These are phyloP conservation scores for Candida vartiovaarae DNA, from an alignment of 805 yeast genomes.

Conservation along the genomic window DNA sequence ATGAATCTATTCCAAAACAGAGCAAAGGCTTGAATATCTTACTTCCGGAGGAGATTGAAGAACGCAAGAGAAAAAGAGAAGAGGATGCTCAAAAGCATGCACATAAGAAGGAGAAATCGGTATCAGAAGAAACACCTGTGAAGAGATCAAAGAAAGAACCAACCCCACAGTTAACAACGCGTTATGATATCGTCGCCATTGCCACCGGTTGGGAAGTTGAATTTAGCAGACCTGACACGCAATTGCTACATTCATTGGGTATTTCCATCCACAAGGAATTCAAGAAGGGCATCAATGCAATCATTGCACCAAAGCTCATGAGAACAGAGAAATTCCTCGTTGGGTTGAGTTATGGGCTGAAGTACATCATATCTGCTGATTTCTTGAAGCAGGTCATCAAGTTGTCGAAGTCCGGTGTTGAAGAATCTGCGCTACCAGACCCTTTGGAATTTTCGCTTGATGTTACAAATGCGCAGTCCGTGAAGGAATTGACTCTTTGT, in stretches of 20 bases:
- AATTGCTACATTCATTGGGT: constrained; percentile 45
- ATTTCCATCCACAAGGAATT: constrained; percentile 36
- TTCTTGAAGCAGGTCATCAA: constrained; percentile 44
- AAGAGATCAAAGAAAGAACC: constrained; percentile 14
- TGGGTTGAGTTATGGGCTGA: constrained; percentile 48
- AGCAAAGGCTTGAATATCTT: constrained; percentile 29
- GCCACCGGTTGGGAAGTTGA: constrained; percentile 60
- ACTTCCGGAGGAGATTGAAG: constrained; percentile 35
- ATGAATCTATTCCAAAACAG: constrained; percentile 56
- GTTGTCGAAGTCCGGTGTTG: constrained; percentile 13
- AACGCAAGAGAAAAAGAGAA: constrained; percentile 24
- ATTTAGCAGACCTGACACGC: constrained; percentile 36
- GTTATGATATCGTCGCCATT: constrained; percentile 38
- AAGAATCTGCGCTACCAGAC: constrained; percentile 19
- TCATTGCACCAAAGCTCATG: constrained; percentile 75
- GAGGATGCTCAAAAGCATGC: constrained; percentile 12
- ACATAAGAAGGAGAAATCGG: constrained; percentile 9
- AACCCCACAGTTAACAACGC: constrained; percentile 1
- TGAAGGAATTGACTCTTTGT: constrained; percentile 22
- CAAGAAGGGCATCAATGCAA: constrained; percentile 33
- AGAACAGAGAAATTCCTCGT: constrained; percentile 84
- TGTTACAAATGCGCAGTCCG: constrained; percentile 28
- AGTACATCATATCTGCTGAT: constrained; percentile 47
- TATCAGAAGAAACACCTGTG: not conserved
- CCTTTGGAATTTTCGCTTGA: constrained; percentile 27